Conservation (phyloP, 352 stramenopile species). For the Nothophytophthora sp. region DNA sequence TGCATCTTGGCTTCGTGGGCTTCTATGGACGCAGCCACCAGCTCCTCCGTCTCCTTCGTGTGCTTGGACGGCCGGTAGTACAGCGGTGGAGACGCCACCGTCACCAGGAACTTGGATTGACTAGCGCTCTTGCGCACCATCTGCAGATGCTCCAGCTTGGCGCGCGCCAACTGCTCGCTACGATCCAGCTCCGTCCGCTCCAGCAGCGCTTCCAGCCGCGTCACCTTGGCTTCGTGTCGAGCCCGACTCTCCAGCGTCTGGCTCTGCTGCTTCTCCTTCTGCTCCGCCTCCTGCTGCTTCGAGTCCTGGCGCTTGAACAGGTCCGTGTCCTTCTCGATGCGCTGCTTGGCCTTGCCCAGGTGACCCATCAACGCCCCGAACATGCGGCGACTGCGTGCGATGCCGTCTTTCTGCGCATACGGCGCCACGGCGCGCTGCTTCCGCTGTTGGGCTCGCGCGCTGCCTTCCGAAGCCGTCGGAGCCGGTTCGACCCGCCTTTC, state of each 20-base stretch:
- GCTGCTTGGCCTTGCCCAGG: slow-evolving; percentile 75
- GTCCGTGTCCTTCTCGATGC: slow-evolving; percentile 77
- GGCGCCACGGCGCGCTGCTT: slow-evolving; percentile 61
- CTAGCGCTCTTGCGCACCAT: slow-evolving; percentile 40
- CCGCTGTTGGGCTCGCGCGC: slow-evolving; percentile 23
- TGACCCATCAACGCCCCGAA: slow-evolving; percentile 85
- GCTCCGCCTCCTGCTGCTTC: slow-evolving; percentile 61
- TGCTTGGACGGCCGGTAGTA: slow-evolving; percentile 74
- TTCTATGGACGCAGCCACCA: slow-evolving; percentile 70
- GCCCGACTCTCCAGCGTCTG: slow-evolving; percentile 45
- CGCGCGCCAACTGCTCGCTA: slow-evolving; percentile 51
- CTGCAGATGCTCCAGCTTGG: slow-evolving; percentile 66
- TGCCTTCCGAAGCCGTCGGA: no score
- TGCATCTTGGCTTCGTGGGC: slow-evolving; percentile 69
- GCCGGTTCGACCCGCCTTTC: slow-evolving; percentile 16
- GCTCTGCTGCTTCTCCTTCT: slow-evolving; percentile 71
- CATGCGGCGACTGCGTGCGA: slow-evolving; percentile 75
- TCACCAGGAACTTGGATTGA: slow-evolving; percentile 67
- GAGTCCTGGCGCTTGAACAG: slow-evolving; percentile 75
- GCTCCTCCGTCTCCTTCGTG: slow-evolving; percentile 77
- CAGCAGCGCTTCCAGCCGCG: slow-evolving; percentile 47
- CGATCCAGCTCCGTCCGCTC: slow-evolving; percentile 46
- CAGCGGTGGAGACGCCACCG: slow-evolving; percentile 64
- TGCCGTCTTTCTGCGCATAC: slow-evolving; percentile 62
- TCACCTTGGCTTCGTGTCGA: slow-evolving; percentile 33